Percentiles rank a stretch among this genome's conserved stretches.
These are phyloP conservation scores for Plasmodium vivax DNA, from an alignment of 169 alveolate species.

Conservation along the genomic window DNA sequence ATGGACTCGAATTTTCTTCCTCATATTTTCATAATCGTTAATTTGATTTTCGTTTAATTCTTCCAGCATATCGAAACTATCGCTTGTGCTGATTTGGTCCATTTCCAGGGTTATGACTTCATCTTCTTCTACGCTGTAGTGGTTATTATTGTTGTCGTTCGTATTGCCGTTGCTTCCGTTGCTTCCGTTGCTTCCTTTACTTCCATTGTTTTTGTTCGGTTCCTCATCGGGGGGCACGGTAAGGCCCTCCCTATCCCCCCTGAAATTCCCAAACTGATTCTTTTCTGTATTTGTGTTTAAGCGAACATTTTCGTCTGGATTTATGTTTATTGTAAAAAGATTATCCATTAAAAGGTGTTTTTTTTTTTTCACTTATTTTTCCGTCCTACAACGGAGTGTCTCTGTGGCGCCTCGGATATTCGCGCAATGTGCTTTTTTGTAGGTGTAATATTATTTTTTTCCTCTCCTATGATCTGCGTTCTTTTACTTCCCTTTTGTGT, in stretches of 20 bases:
- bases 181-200: background rate
- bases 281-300: constrained; percentile 5
- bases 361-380: background rate
- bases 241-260: background rate
- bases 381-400: background rate
- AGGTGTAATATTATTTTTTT: background rate
- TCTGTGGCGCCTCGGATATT: background rate
- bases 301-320: constrained; percentile 66
- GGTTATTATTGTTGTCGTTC: background rate
- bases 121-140: background rate
- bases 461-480: background rate
- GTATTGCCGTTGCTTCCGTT: background rate
- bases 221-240: background rate
- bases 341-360: constrained; percentile 58
- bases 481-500: background rate
- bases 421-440: background rate
- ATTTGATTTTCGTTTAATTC: constrained; percentile 28
- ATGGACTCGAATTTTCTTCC: constrained; percentile 35
- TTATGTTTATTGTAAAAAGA: constrained; percentile 67
- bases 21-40: constrained; percentile 35
- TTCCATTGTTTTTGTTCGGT: background rate
- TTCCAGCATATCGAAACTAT: constrained; percentile 22
- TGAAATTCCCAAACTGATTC: background rate
- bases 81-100: constrained; percentile 13
- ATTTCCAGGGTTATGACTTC: constrained; percentile 9